These are phyloP conservation scores for Salvia rosmarinus DNA, from an alignment of 257 asterid genomes.

Conservation along the genomic window DNA sequence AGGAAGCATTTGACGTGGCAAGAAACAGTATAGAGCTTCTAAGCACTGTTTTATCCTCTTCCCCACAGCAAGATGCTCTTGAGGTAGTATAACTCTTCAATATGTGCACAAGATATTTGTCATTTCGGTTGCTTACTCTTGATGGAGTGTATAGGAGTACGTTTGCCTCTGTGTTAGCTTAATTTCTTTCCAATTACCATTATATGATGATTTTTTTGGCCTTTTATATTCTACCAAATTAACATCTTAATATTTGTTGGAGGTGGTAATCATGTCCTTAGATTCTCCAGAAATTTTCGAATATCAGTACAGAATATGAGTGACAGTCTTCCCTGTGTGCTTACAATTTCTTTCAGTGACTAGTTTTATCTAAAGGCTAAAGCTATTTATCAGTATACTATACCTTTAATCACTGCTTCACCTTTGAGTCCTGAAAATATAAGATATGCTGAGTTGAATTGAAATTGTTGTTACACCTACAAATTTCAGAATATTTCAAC, in stretches of 20 bases:
- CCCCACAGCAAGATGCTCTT: constrained; percentile 93
- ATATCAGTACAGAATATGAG: background rate
- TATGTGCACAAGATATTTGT: constrained; percentile 11
- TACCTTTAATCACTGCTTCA: background rate
- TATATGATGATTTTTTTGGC: background rate
- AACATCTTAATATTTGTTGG: constrained; percentile 10
- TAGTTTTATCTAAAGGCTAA: background rate
- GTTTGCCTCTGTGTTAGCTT: constrained; percentile 18
- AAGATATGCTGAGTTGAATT: too few relatives aligned
- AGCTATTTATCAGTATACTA: background rate
- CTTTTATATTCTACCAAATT: background rate
- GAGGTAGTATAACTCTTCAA: constrained; percentile 52
- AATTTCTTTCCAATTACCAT: background rate
- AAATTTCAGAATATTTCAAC: background rate
- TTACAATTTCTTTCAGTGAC: background rate
- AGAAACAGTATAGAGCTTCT: constrained; percentile 95
- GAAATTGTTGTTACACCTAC: background rate
- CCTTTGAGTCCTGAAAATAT: background rate
- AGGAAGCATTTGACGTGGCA: constrained; percentile 97
- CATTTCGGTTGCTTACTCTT: constrained; percentile 18
- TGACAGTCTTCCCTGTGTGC: background rate
- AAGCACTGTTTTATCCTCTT: constrained; percentile 89
- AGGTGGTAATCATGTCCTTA: background rate
- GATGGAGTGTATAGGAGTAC: constrained; percentile 2
- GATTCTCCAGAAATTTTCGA: background rate